Conservation (phyloP, 2,329 filamentous ascomycete species). For the Diaporthe longicolla region DNA sequence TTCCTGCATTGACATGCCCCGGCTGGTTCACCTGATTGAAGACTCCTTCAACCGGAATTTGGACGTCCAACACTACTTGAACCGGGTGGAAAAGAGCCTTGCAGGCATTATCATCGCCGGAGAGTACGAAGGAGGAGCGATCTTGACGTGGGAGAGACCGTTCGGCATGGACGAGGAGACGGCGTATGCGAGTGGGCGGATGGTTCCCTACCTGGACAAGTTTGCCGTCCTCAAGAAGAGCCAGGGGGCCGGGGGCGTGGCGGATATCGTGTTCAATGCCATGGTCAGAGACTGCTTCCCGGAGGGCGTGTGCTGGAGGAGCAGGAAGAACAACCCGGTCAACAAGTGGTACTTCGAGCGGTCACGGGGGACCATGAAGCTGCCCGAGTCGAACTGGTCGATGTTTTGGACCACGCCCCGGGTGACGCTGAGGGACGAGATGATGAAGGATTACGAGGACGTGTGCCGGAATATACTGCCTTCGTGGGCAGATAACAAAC, state of each 20-base stretch:
- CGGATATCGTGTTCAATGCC: slow-evolving; percentile 95
- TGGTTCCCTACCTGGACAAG: slow-evolving; percentile 96
- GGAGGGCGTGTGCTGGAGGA: slow-evolving; percentile 91
- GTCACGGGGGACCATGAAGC: slow-evolving; percentile 84
- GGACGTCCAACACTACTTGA: slow-evolving; percentile 85
- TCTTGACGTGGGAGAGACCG: slow-evolving; percentile 93
- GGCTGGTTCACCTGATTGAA: slow-evolving; percentile 89
- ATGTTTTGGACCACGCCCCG: slow-evolving; percentile 97
- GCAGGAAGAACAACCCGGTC: slow-evolving; percentile 90
- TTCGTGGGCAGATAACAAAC: slow-evolving; percentile 74
- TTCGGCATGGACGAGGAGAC: slow-evolving; percentile 69
- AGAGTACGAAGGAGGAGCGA: slow-evolving; percentile 95
- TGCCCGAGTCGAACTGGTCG: slow-evolving; percentile 88
- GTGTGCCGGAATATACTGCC: slow-evolving; percentile 78
- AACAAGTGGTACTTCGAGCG: slow-evolving; percentile 99
- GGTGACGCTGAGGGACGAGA: slow-evolving; percentile 67
- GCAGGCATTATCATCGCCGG: slow-evolving; percentile 96
- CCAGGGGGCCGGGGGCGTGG: slow-evolving; percentile 92
- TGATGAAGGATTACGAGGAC: slow-evolving; percentile 78
- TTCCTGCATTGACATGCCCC: slow-evolving; percentile 83
- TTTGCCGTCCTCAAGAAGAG: slow-evolving; percentile 92
- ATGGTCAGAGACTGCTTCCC: slow-evolving; percentile 95
- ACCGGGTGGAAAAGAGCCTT: slow-evolving; percentile 83
- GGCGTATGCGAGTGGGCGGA: slow-evolving; percentile 68
- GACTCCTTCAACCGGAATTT: slow-evolving; percentile 92